A percentile compares a stretch with the other conserved stretches of the same genome.
These are phyloP conservation scores for Helotiales sp. DNA, from an alignment of 2,329 filamentous ascomycete species.

Conservation along the genomic window DNA sequence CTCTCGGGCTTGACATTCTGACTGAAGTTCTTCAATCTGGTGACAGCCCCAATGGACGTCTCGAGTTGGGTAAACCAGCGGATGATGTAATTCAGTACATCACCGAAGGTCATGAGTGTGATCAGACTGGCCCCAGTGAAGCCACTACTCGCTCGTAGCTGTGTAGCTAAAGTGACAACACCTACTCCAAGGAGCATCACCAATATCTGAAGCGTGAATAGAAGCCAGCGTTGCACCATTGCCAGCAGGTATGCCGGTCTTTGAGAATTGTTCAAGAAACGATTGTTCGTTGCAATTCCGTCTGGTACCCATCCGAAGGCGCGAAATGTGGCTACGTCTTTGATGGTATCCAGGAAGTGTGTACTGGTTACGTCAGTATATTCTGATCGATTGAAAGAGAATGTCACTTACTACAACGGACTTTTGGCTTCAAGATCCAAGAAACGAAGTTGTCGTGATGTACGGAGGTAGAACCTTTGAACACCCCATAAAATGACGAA, in stretches of 20 bases:
- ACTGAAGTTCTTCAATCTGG: slow-evolving; percentile 58
- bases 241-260: not conserved
- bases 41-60: slow-evolving; percentile 61
- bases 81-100: slow-evolving; percentile 24
- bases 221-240: slow-evolving; percentile 3
- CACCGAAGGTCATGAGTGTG: slow-evolving; percentile 31
- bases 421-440: slow-evolving; percentile 51
- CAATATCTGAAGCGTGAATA: slow-evolving; percentile 53
- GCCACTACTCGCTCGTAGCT: slow-evolving; percentile 25
- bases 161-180: slow-evolving; percentile 31
- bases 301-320: not conserved
- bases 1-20: slow-evolving; percentile 49
- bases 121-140: slow-evolving; percentile 31
- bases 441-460: slow-evolving; percentile 53
- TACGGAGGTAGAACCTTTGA: slow-evolving; percentile 52
- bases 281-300: not conserved
- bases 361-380: slow-evolving; percentile 52
- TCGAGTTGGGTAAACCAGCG: slow-evolving; percentile 61
- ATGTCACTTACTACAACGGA: slow-evolving; percentile 44
- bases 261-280: not conserved
- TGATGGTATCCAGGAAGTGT: not conserved
- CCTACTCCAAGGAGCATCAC: slow-evolving; percentile 34
- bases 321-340: not conserved
- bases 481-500: slow-evolving; percentile 23
- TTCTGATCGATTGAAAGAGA: slow-evolving; percentile 37